Conservation (phyloP, 768 basidiomycete species). For the Leccinum pellstonianum region DNA sequence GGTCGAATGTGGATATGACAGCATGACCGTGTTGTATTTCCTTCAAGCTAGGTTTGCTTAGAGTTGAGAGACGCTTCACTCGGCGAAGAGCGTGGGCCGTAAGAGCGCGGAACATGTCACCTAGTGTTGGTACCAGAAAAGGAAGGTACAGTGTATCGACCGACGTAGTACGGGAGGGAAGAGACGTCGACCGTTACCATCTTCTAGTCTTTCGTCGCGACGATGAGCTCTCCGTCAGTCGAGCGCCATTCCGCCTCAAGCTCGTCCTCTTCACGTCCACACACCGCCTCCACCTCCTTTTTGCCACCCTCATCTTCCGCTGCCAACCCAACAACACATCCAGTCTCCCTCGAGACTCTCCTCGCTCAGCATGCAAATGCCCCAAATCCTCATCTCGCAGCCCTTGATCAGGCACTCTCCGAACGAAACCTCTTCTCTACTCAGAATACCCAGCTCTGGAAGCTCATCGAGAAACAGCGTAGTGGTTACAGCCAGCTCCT, state of each 20-base stretch:
- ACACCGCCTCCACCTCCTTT: constrained; percentile 30
- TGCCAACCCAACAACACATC: constrained; percentile 24
- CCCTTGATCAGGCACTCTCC: constrained; percentile 72
- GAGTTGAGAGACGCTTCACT: constrained; percentile 4
- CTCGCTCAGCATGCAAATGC: constrained; percentile 53
- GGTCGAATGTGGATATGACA: constrained; percentile 90
- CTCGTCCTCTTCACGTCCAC: constrained; percentile 31
- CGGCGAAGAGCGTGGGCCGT: constrained; percentile 8
- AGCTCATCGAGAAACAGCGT: constrained; percentile 90
- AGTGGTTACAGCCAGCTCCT: constrained; percentile 74
- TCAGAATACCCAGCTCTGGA: constrained; percentile 93
- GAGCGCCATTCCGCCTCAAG: constrained; percentile 24
- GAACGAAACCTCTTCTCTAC: constrained; percentile 79
- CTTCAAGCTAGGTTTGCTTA: not conserved
- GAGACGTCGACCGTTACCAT: too few species aligned
- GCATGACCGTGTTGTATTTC: constrained; percentile 66
- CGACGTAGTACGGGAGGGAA: not conserved
- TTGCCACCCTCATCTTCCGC: constrained; percentile 29
- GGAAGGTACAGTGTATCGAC: constrained; percentile 9
- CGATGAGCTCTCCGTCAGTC: constrained; percentile 23
- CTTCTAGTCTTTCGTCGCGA: not conserved
- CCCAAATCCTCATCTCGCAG: constrained; percentile 52
- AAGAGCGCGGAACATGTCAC: not conserved
- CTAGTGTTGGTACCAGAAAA: not conserved
- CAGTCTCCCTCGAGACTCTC: constrained; percentile 52